phyloP scores from a whole-genome alignment of 208 protist genomes.

The Zelonia costaricensis region DNA sequence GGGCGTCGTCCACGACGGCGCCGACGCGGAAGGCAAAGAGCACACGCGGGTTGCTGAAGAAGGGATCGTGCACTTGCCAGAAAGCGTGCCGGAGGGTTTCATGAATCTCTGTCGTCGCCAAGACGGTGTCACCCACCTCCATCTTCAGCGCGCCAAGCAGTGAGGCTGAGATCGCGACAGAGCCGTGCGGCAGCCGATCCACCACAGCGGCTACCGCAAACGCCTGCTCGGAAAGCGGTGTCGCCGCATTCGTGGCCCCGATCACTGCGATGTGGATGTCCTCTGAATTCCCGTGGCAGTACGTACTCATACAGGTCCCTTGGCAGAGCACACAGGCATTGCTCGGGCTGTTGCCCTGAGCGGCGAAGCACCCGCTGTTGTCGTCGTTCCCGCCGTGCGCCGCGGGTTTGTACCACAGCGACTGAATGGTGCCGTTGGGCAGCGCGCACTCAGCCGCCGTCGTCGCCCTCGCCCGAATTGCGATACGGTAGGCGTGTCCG shows the following conservation, averaged over 20 bases:
- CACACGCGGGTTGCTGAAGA: slow-evolving; percentile 11
- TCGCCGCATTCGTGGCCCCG: not conserved
- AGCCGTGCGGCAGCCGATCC: slow-evolving; percentile 1
- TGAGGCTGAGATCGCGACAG: not conserved
- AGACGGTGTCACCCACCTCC: slow-evolving; percentile 31
- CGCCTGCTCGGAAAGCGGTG: no score
- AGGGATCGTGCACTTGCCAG: not conserved
- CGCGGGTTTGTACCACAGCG: slow-evolving; percentile 8
- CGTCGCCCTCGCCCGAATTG: not conserved
- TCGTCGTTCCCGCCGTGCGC: not conserved
- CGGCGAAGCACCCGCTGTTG: not conserved
- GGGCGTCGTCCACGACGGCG: slow-evolving; percentile 8
- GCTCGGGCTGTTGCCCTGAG: not conserved
- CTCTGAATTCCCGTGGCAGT: slow-evolving; percentile 3
- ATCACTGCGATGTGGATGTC: slow-evolving; percentile 5
- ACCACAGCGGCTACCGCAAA: not conserved
- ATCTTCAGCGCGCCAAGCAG: slow-evolving; percentile 3
- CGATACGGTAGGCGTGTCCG: slow-evolving; percentile 12
- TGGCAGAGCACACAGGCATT: slow-evolving; percentile 1
- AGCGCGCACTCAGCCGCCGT: slow-evolving; percentile 5
- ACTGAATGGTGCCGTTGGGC: not conserved
- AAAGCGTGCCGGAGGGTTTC: slow-evolving; percentile 20
- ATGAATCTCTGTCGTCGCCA: slow-evolving; percentile 20
- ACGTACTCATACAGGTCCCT: slow-evolving; percentile 11
- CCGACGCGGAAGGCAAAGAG: slow-evolving; percentile 30